These are phyloP conservation scores for Thyridium curvatum DNA, from an alignment of 2,329 filamentous ascomycete species.

Conservation along the genomic window DNA sequence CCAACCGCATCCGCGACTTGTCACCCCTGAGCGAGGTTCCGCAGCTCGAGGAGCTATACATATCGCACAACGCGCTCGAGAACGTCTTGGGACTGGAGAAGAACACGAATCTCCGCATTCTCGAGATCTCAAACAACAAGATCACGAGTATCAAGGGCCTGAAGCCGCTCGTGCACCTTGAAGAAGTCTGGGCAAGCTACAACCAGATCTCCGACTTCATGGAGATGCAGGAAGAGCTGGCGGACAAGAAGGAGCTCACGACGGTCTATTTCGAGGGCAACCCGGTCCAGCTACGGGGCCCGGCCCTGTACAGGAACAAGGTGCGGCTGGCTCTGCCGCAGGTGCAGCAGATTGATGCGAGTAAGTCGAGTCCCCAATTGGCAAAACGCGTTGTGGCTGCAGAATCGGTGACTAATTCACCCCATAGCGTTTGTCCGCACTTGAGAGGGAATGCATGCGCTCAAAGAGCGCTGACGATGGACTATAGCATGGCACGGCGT, in stretches of 20 bases:
- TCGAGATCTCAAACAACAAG: slow-evolving; percentile 88
- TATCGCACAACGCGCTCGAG: slow-evolving; percentile 88
- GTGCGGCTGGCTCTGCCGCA: slow-evolving; percentile 81
- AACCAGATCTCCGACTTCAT: slow-evolving; percentile 75
- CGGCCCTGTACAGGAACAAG: slow-evolving; percentile 92
- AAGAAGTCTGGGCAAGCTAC: slow-evolving; percentile 93
- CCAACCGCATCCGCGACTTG: slow-evolving; percentile 80
- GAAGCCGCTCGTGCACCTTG: slow-evolving; percentile 60
- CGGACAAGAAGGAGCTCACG: slow-evolving; percentile 70
- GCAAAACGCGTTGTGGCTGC: neutral
- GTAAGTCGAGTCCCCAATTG: slow-evolving; percentile 51
- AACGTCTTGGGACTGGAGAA: slow-evolving; percentile 66
- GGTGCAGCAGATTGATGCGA: slow-evolving; percentile 91
- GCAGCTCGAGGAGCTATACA: slow-evolving; percentile 85
- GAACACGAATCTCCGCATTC: slow-evolving; percentile 61
- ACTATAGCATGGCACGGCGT: too few relatives aligned
- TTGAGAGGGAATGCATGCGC: slow-evolving; percentile 6
- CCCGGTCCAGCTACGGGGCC: slow-evolving; percentile 71
- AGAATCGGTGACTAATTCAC: neutral
- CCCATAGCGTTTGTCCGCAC: slow-evolving; percentile 17
- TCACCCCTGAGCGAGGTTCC: slow-evolving; percentile 67
- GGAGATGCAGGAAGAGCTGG: slow-evolving; percentile 72
- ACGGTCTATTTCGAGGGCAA: slow-evolving; percentile 98
- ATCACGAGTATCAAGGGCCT: slow-evolving; percentile 70
- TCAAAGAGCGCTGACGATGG: neutral